A percentile compares a stretch with the other conserved stretches of the same genome.
These are phyloP conservation scores for Arxiozyma slooffiae DNA, from an alignment of 1,139 yeast species.

Conservation along the genomic window DNA sequence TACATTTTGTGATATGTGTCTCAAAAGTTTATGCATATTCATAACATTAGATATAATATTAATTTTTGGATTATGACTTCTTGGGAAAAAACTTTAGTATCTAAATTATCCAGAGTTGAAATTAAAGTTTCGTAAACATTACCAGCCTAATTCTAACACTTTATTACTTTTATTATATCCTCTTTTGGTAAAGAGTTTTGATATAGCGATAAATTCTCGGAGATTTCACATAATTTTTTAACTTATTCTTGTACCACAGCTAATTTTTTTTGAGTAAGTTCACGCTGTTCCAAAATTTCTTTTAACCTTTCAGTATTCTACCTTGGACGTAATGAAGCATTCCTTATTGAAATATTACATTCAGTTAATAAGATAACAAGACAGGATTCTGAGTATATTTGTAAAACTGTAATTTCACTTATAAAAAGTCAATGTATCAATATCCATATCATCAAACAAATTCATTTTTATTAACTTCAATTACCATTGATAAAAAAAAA, in stretches of 20 bases:
- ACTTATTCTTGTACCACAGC: slow-evolving; percentile 18
- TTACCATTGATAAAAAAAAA: slow-evolving; percentile 18
- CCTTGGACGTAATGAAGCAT: slow-evolving; percentile 19
- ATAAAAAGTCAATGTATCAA: slow-evolving; percentile 13
- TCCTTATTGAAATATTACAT: slow-evolving; percentile 22
- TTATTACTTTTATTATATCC: slow-evolving; percentile 11
- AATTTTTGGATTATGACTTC: background rate
- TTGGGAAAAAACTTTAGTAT: slow-evolving; percentile 16
- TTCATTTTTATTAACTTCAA: slow-evolving; percentile 5
- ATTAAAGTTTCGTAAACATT: slow-evolving; percentile 10
- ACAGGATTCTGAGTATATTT: slow-evolving; percentile 16
- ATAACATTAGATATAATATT: background rate
- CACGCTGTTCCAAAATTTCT: slow-evolving; percentile 16
- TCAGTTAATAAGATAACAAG: slow-evolving; percentile 19
- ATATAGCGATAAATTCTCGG: slow-evolving; percentile 3
- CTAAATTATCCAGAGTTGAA: slow-evolving; percentile 16
- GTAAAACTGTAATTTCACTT: slow-evolving; percentile 16
- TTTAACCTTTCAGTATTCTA: slow-evolving; percentile 11
- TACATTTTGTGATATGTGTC: slow-evolving; percentile 15
- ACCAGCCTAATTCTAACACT: slow-evolving; percentile 14
- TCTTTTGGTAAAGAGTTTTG: slow-evolving; percentile 4
- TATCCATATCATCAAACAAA: slow-evolving; percentile 13
- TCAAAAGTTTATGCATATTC: slow-evolving; percentile 10
- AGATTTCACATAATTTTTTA: slow-evolving; percentile 15
- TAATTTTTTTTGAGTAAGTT: slow-evolving; percentile 9